phyloP scores from a whole-genome alignment of 2,329 filamentous ascomycete genomes.

The Truncatella angustata region DNA sequence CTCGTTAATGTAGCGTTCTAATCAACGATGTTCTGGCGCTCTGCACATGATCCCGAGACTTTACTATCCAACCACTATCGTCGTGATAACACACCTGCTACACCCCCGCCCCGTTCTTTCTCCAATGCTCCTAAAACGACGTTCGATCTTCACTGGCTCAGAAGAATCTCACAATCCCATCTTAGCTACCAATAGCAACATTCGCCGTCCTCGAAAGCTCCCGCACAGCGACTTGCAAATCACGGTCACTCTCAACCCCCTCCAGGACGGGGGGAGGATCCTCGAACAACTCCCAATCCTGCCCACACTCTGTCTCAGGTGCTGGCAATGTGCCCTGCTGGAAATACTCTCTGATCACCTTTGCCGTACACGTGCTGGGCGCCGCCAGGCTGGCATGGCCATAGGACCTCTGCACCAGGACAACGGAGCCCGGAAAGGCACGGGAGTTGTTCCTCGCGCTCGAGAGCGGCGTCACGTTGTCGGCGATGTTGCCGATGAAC shows the following conservation, averaged over 20 bases:
- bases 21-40: no score
- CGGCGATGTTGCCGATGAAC: slow-evolving; percentile 47
- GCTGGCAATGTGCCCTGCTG: slow-evolving; percentile 17
- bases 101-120: no score
- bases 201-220: slow-evolving; percentile 12
- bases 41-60: not conserved
- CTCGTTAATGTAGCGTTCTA: not conserved
- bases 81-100: no score
- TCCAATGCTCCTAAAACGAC: no score
- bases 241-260: not conserved
- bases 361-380: slow-evolving; percentile 20
- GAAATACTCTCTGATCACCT: slow-evolving; percentile 18
- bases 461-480: slow-evolving; percentile 45
- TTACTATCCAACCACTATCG: no score
- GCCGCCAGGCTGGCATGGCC: slow-evolving; percentile 17
- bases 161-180: no score
- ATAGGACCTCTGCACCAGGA: slow-evolving; percentile 11
- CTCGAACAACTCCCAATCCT: slow-evolving; percentile 9
- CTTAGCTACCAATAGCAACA: not conserved
- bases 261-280: not conserved
- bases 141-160: no score
- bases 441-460: slow-evolving; percentile 9
- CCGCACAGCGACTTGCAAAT: slow-evolving; percentile 11
- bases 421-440: slow-evolving; percentile 11
- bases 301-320: slow-evolving; percentile 10